These are phyloP conservation scores for Plasmodium knowlesi DNA, from an alignment of 169 alveolate genomes.

Conservation along the genomic window DNA sequence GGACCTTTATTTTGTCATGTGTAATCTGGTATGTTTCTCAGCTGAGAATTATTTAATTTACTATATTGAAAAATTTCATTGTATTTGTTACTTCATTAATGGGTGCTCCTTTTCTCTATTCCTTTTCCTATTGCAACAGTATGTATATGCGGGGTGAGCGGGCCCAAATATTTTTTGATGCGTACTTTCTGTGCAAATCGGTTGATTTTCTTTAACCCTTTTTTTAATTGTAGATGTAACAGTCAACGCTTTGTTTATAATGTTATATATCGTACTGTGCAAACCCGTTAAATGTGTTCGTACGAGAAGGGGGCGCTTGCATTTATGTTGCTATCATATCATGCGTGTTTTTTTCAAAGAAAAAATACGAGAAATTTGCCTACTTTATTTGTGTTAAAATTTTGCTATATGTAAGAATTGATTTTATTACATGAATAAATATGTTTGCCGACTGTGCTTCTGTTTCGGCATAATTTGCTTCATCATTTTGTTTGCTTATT, in stretches of 20 bases:
- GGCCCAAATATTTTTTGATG: background rate
- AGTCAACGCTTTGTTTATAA: background rate
- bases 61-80: background rate
- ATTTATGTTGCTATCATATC: background rate
- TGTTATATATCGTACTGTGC: background rate
- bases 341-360: background rate
- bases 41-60: background rate
- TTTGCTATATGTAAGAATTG: background rate
- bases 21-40: background rate
- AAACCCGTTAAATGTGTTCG: background rate
- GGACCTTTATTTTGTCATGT: background rate
- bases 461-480: slow-evolving; percentile 1
- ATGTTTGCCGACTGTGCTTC: background rate
- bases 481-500: background rate
- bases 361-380: background rate
- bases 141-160: background rate
- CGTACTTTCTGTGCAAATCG: background rate
- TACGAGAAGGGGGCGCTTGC: background rate
- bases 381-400: slow-evolving; percentile 4
- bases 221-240: slow-evolving; percentile 20
- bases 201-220: background rate
- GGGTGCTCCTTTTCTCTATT: background rate
- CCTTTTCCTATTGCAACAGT: background rate
- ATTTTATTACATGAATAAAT: background rate
- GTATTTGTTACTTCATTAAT: background rate